Base-by-base conservation (phyloP, 1,284 basidiomycete species). In the Cutaneotrichosporon cyanovorans region DNA sequence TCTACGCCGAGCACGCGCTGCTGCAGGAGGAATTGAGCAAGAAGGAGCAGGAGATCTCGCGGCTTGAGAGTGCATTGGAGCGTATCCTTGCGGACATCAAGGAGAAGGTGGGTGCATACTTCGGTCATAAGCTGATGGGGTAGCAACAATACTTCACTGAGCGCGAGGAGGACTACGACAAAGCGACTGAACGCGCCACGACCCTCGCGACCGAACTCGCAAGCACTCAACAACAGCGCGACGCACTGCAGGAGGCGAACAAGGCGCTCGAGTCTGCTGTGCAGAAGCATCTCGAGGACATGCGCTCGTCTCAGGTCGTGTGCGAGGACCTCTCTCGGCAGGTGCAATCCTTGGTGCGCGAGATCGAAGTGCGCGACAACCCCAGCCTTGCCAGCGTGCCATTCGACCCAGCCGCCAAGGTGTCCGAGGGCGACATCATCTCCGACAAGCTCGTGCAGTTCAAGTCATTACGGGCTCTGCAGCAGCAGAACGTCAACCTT, bases 381-480 rank as follows among this genome's bases (percentile, higher is more conserved):
- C 84, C 90, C 1, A 79, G 80, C 0, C 78, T 93, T 22, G 77
- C 80, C 0, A 80, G 85, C 47, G 80, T 83, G 23, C 79, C 85
- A 23, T 75, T 88, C 22, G 83, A 84, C 39, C 30, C 40, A 5
- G 30, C 25, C 15, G 68, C 62, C 22, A 40, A 77, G 12, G 46
- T 61, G 23, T 35, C 60, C 77, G 55, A 58, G 5, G 76, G 80
- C 25, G 82, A 90, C 54, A 80, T 97, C 55, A 93, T 97, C 68
- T 85, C 87, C 19, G 86, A 86, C 62, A 79, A 91, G 59, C 80
- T 98, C 12, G 86, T 97, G 38, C 80, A 89, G 21, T 98, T 92
- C 81, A 77, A 77, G 38, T 85, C 83, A 1, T 80, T 97, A 40
- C 77, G 80, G 11, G 77, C 80, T 18, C 74, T 99, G 22, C 89